Evolutionary conservation across 257 asterid genomes (phyloP).

Genomic region (Coffea eugenioides): DNA sequence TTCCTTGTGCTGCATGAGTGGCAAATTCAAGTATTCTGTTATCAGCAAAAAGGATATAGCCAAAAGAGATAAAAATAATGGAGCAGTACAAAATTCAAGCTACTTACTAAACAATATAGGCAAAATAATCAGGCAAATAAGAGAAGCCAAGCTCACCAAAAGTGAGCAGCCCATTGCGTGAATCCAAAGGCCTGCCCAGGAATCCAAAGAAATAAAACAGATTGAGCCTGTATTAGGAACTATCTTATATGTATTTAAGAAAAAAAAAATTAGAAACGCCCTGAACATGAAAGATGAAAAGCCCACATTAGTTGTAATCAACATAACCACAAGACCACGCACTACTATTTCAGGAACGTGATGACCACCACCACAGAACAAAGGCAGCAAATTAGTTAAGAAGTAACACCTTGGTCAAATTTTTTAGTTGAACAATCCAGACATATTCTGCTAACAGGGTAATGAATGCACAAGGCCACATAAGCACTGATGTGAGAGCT

Average conservation of each 20-base stretch:
- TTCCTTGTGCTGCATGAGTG: constrained; percentile 71
- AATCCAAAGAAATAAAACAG: constrained; percentile 17
- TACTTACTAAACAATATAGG: constrained; percentile 81
- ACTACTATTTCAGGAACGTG: background rate
- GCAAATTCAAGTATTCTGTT: constrained; percentile 19
- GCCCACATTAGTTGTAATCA: background rate
- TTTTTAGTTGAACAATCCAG: background rate
- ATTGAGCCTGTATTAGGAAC: constrained; percentile 9
- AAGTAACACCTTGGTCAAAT: background rate
- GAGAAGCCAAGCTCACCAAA: constrained; percentile 98
- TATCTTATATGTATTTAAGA: background rate
- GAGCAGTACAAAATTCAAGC: constrained; percentile 8
- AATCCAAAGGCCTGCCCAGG: constrained; percentile 77
- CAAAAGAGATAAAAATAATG: background rate
- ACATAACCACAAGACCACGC: background rate
- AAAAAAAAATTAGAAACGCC: background rate
- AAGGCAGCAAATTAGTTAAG: background rate
- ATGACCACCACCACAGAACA: background rate
- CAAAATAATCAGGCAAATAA: constrained; percentile 86
- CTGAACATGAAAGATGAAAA: too few relatives aligned
- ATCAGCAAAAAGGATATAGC: constrained; percentile 15
- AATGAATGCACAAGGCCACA: background rate
- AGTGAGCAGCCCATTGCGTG: constrained; percentile 93
- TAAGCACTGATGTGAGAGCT: background rate
- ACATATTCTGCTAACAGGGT: background rate